Base-by-base conservation (phyloP, 176 grass and related monocot species). In the Alloteropsis semialata region DNA sequence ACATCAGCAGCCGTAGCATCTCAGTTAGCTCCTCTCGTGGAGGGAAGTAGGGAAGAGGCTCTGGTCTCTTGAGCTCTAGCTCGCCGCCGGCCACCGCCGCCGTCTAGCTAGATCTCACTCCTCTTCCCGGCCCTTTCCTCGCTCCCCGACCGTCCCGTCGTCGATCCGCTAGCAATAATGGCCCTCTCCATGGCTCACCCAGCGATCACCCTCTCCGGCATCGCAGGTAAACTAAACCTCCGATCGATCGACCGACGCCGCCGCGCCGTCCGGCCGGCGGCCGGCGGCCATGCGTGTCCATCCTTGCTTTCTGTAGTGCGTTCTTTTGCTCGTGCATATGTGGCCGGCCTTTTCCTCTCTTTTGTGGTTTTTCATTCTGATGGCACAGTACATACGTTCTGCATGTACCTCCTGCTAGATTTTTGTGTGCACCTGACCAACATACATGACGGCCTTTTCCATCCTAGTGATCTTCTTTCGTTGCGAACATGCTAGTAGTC, bases 121-220 rank as follows among this genome's bases (percentile, higher is more conserved):
- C 19, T 69, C 77, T 42, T 78, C 56, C n/a, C n/a, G n/a, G n/a
- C n/a, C 64, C 10, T 45, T 0, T 14, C 36, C 28, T 69, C 21
- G 32, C 60, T 60, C 34, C 1, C 43, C 16, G 16, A 33, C 41
- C 19, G 8, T 2, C 15, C 44, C 68, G 45, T 21, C 33, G 10
- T 34, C 77, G n/a, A 58, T 49, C 42, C n/a, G n/a, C n/a, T n/a
- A 25, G 64, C 64, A 46, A 54, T 0, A 69, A 90, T 90, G 88
- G 78, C 83, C 73, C 66, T 86, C 17, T 71, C 65, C 72, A 82
- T 90, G 78, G 66, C 73, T 67, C 79, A 90, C 88, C 88, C 84
- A 59, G 84, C 84, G 19, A 11, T 79, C 84, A 66, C 68, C 89
- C 41, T 87, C 67, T 79, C 88, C 67, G 89, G 89, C 70, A 21